Evolutionary conservation across 306 rosid species (phyloP).

Genomic region (Gynostemma pentaphyllum): DNA sequence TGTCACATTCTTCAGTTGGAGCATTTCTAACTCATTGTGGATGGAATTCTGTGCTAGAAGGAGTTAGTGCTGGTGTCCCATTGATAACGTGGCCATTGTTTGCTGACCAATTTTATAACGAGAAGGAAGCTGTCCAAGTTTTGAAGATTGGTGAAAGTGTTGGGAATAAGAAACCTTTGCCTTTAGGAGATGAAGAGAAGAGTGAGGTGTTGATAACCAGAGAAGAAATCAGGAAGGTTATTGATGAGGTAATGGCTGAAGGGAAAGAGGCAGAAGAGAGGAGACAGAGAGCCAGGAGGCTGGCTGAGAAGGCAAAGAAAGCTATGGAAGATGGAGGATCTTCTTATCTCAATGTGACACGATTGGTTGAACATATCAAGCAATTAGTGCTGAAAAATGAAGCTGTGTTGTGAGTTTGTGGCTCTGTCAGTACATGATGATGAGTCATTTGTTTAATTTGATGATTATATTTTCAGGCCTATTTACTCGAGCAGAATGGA

Average conservation of each 20-base stretch:
- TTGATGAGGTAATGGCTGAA: constrained; percentile 10
- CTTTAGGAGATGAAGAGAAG: constrained; percentile 9
- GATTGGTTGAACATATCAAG: constrained; percentile 12
- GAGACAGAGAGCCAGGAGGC: constrained; percentile 17
- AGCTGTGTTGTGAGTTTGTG: no score
- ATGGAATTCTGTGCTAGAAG: constrained; percentile 29
- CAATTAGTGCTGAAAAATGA: neutral
- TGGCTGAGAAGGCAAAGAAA: constrained; percentile 19
- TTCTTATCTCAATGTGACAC: constrained; percentile 11
- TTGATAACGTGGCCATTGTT: constrained; percentile 27
- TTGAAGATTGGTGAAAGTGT: constrained; percentile 14
- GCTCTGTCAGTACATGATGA: no score
- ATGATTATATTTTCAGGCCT: no score
- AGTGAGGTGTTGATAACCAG: constrained; percentile 13
- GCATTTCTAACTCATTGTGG: constrained; percentile 31
- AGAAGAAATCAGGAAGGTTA: constrained; percentile 8
- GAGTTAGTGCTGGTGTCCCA: constrained; percentile 17
- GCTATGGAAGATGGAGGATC: constrained; percentile 22
- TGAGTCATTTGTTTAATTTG: no score
- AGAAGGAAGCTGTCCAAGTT: constrained; percentile 19
- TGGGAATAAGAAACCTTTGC: neutral
- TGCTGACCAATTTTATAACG: constrained; percentile 25
- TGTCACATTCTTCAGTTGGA: constrained; percentile 22
- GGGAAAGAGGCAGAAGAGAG: constrained; percentile 19
- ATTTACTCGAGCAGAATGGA: no score